These are phyloP conservation scores for Arthrobotrys entomopaga DNA, from an alignment of 2,329 filamentous ascomycete genomes.

Conservation along the genomic window DNA sequence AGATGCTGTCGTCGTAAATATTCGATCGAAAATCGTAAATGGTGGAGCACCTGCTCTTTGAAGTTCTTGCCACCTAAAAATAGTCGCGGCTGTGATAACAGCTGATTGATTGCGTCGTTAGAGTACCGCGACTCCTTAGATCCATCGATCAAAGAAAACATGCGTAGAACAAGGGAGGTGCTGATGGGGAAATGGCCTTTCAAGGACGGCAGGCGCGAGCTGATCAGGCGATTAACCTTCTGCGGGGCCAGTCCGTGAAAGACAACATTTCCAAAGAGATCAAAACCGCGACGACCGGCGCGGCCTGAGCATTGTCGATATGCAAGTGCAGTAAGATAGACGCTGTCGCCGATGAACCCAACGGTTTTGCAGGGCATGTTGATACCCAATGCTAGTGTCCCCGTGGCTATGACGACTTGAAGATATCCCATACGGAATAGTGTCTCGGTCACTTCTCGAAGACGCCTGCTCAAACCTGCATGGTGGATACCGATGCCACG, in stretches of 20 bases:
- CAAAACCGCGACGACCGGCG: slow-evolving; percentile 82
- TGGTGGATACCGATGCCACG: slow-evolving; percentile 81
- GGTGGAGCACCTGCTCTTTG: slow-evolving; percentile 76
- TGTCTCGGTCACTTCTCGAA: slow-evolving; percentile 75
- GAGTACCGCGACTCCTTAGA: slow-evolving; percentile 74
- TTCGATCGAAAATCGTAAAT: slow-evolving; percentile 82
- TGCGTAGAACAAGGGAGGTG: slow-evolving; percentile 75
- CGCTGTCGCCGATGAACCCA: slow-evolving; percentile 77
- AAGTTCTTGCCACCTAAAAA: slow-evolving; percentile 76
- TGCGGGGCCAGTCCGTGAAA: slow-evolving; percentile 73
- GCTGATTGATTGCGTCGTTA: slow-evolving; percentile 70
- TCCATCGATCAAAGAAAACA: slow-evolving; percentile 74
- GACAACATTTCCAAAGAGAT: slow-evolving; percentile 81
- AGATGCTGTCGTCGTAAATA: slow-evolving; percentile 77
- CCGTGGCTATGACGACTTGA: slow-evolving; percentile 77
- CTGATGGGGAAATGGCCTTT: slow-evolving; percentile 82
- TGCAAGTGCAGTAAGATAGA: slow-evolving; percentile 78
- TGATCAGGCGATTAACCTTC: slow-evolving; percentile 75
- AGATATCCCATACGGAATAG: slow-evolving; percentile 78
- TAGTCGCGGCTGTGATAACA: slow-evolving; percentile 75
- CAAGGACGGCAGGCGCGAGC: slow-evolving; percentile 77
- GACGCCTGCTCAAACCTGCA: slow-evolving; percentile 77
- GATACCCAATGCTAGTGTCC: slow-evolving; percentile 65
- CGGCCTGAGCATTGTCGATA: slow-evolving; percentile 81
- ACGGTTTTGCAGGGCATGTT: slow-evolving; percentile 88